Evolutionary conservation across 164 flowering plant species (phyloP).

Genomic region (Magnolia changhungtana): DNA sequence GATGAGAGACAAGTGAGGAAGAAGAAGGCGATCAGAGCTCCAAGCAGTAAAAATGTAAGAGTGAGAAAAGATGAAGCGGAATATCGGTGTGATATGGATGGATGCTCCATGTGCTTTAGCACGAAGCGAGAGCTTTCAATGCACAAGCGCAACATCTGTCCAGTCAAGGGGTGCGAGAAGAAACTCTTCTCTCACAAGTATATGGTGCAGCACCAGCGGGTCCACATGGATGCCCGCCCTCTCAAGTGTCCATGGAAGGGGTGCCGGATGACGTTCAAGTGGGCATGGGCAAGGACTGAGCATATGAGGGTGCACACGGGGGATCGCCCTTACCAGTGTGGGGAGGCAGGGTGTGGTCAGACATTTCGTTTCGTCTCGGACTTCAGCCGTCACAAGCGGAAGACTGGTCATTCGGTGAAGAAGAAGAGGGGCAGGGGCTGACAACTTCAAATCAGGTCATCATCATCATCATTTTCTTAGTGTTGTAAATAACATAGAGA

Average conservation of each 20-base stretch:
- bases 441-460: not conserved
- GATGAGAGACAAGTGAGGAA: conserved; percentile 30
- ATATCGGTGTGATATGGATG: conserved; percentile 77
- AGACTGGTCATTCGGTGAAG: conserved; percentile 73
- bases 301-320: conserved; percentile 99
- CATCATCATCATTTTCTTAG: not conserved
- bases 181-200: conserved; percentile 97
- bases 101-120: conserved; percentile 81
- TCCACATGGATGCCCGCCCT: conserved; percentile 89
- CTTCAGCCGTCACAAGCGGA: conserved; percentile 98
- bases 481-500: conserved; percentile 15
- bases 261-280: conserved; percentile 96
- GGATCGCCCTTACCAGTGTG: conserved; percentile 84
- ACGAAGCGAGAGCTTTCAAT: conserved; percentile 70
- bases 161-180: conserved; percentile 90
- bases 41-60: not conserved
- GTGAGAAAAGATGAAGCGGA: conserved; percentile 38
- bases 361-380: conserved; percentile 96
- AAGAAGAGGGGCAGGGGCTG: conserved; percentile 5
- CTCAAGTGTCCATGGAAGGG: conserved; percentile 98
- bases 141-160: conserved; percentile 81
- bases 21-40: conserved; percentile 34
- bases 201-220: conserved; percentile 87
- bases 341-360: conserved; percentile 84
- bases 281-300: conserved; percentile 99